Percentiles rank a stretch among this genome's conserved stretches.
Conservation (phyloP, 352 stramenopile genomes). For the Achlya hypogyna region DNA sequence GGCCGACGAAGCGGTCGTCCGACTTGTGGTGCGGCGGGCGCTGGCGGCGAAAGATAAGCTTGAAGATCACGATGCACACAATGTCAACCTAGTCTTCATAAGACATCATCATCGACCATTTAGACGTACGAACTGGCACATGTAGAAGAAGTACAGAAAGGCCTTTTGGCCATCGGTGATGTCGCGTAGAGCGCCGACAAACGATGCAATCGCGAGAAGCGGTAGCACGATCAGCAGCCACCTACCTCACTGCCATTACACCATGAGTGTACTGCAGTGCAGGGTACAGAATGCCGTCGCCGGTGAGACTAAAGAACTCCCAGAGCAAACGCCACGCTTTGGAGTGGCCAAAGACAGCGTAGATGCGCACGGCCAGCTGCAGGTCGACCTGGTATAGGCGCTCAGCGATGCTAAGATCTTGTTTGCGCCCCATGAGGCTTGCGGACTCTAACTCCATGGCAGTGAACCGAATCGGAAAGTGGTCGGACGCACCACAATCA, state of each 20-base stretch:
- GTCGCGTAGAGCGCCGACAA: slow-evolving; percentile 26
- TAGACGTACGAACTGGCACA: slow-evolving; percentile 36
- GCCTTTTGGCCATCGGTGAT: slow-evolving; percentile 26
- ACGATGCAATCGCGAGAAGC: slow-evolving; percentile 33
- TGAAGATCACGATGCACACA: slow-evolving; percentile 71
- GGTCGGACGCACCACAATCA: no score
- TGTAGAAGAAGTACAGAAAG: slow-evolving; percentile 39
- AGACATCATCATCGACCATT: not conserved
- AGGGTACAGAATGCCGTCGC: slow-evolving; percentile 73
- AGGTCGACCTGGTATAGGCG: slow-evolving; percentile 67
- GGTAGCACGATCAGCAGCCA: slow-evolving; percentile 54
- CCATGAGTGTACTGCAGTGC: not conserved
- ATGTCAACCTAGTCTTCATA: slow-evolving; percentile 46
- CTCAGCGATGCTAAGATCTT: slow-evolving; percentile 43
- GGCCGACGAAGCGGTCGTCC: slow-evolving; percentile 65
- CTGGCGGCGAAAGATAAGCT: slow-evolving; percentile 59
- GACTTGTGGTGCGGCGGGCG: slow-evolving; percentile 60
- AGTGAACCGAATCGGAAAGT: no score
- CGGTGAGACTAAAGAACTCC: slow-evolving; percentile 71
- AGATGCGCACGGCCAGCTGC: slow-evolving; percentile 53
- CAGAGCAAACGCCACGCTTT: slow-evolving; percentile 37
- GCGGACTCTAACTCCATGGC: not conserved
- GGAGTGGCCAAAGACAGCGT: slow-evolving; percentile 51
- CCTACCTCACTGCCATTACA: slow-evolving; percentile 19
- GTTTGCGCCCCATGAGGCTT: not conserved